Conservation (phyloP, 139 green algal genomes). For the Raphidocelis subcapitata region DNA sequence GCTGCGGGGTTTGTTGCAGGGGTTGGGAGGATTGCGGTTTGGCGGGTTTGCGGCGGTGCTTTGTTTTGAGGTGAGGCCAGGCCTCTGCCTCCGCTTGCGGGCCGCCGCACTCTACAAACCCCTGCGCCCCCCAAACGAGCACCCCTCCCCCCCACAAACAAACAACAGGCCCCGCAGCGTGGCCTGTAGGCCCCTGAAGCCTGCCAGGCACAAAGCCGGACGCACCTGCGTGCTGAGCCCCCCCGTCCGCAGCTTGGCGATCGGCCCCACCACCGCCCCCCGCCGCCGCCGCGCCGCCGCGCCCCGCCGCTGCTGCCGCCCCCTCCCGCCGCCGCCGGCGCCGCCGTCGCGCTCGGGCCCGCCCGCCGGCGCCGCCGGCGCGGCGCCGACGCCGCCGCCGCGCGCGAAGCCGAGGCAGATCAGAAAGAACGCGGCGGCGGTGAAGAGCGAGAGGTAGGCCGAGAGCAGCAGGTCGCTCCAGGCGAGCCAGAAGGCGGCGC, state of each 20-base stretch:
- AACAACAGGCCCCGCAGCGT: too few species aligned
- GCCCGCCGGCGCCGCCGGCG: neutral
- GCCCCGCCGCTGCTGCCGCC: conserved; percentile 5
- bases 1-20: conserved; percentile 45
- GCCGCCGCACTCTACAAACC: too few species aligned
- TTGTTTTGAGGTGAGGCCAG: too few species aligned
- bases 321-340: neutral
- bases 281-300: conserved; percentile 14
- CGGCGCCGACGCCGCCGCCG: conserved; percentile 55
- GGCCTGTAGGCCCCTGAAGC: too few species aligned
- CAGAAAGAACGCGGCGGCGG: conserved; percentile 41
- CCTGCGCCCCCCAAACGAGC: too few species aligned
- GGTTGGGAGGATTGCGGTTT: conserved; percentile 44
- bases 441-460: conserved; percentile 56
- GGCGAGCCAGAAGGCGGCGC: too few species aligned
- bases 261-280: conserved; percentile 12
- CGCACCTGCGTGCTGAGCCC: conserved; percentile 8
- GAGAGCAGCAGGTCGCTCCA: too few species aligned
- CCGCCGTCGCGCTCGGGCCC: neutral
- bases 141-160: too few species aligned
- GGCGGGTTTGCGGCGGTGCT: conserved; percentile 1
- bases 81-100: too few species aligned
- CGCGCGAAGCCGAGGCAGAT: conserved; percentile 53
- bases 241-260: conserved; percentile 23
- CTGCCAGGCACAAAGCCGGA: too few species aligned